Conservation (phyloP, 1,139 yeast species). For the Suhomyces maxii region DNA sequence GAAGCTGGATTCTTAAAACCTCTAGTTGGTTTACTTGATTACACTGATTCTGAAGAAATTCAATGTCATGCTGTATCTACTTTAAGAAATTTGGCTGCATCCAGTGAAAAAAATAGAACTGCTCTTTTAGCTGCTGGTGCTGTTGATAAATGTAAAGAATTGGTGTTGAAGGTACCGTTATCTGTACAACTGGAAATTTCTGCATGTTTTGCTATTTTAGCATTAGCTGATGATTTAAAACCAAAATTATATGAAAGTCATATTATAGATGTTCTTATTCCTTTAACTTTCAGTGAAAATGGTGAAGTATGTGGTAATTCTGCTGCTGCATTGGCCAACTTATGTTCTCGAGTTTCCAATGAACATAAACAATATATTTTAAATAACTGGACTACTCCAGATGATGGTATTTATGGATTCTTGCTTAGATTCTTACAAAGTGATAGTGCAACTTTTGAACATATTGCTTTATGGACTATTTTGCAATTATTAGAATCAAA, state of each 20-base stretch:
- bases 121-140: constrained; percentile 96
- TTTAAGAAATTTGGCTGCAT: constrained; percentile 91
- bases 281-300: constrained; percentile 82
- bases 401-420: constrained; percentile 85
- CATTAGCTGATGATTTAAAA: constrained; percentile 93
- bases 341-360: constrained; percentile 80
- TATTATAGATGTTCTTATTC: constrained; percentile 84
- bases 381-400: constrained; percentile 75
- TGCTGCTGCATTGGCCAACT: constrained; percentile 96
- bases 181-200: constrained; percentile 93
- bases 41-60: constrained; percentile 88
- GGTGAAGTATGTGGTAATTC: constrained; percentile 98
- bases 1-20: constrained; percentile 96
- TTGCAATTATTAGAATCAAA: constrained; percentile 89
- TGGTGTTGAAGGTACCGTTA: constrained; percentile 81
- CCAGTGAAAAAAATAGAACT: constrained; percentile 87
- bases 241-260: constrained; percentile 81
- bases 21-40: constrained; percentile 79
- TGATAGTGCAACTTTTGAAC: constrained; percentile 95
- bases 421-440: constrained; percentile 76
- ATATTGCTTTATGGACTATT: constrained; percentile 96
- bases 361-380: constrained; percentile 77
- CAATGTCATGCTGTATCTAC: constrained; percentile 98
- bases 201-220: constrained; percentile 96
- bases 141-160: constrained; percentile 86